Evolutionary conservation across 768 basidiomycete genomes (phyloP).

Genomic region (Tulasnella sp.): DNA sequence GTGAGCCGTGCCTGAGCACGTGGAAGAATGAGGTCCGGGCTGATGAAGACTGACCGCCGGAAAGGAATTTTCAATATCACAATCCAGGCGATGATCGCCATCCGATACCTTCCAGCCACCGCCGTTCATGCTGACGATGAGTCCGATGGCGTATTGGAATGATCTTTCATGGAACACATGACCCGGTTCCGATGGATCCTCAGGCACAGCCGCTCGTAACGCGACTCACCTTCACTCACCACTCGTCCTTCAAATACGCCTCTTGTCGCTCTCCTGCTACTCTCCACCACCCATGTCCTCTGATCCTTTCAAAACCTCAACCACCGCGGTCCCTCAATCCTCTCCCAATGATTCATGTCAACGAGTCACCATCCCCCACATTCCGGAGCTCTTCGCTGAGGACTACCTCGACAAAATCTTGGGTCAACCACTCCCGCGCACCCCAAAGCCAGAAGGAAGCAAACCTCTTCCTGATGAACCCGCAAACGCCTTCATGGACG

Average conservation of each 20-base stretch:
- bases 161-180: background rate
- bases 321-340: background rate
- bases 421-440: conserved; percentile 34
- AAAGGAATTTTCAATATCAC: background rate
- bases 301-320: conserved; percentile 25
- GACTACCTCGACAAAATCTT: conserved; percentile 56
- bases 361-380: conserved; percentile 47
- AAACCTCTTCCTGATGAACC: background rate
- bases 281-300: background rate
- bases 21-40: background rate
- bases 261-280: background rate
- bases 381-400: conserved; percentile 56
- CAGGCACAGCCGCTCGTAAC: background rate
- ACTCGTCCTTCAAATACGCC: background rate
- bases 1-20: background rate
- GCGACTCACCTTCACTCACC: background rate
- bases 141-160: background rate
- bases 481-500: conserved; percentile 50
- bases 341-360: conserved; percentile 28
- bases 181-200: background rate
- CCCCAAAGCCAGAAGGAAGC: conserved; percentile 5
- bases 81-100: background rate
- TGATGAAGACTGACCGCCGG: background rate
- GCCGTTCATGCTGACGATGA: background rate
- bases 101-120: background rate